phyloP scores from a whole-genome alignment of 2,329 filamentous ascomycete species.

The Neofusicoccum kwambonambiense region DNA sequence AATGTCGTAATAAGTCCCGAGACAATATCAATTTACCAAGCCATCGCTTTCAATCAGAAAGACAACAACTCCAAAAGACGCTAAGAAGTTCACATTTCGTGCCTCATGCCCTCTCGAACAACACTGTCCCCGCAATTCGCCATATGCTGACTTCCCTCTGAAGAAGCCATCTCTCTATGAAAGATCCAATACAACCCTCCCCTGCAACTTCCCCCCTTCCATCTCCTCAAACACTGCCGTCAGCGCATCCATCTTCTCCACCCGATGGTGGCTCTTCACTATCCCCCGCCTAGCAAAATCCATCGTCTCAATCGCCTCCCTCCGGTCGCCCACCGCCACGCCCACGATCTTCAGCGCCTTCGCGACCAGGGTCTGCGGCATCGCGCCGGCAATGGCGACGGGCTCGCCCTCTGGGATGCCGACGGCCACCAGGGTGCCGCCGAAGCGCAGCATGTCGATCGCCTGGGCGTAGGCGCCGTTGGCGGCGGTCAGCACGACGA shows the following conservation, averaged over 20 bases:
- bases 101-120: not conserved
- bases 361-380: constrained; percentile 41
- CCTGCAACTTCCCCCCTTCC: constrained; percentile 44
- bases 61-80: not conserved
- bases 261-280: constrained; percentile 49
- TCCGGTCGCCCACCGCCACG: constrained; percentile 46
- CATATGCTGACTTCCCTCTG: not conserved
- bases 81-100: not conserved
- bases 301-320: constrained; percentile 50
- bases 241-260: constrained; percentile 49
- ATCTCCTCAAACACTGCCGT: constrained; percentile 49
- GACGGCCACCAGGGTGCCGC: constrained; percentile 47
- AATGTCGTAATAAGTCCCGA: too few species aligned
- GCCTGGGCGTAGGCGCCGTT: constrained; percentile 47
- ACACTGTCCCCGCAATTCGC: not conserved
- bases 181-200: constrained; percentile 50
- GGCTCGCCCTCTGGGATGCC: constrained; percentile 49
- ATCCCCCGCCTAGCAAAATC: constrained; percentile 45
- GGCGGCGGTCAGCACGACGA: constrained; percentile 54
- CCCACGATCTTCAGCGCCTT: constrained; percentile 47
- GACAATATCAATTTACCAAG: too few species aligned
- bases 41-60: not conserved
- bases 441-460: constrained; percentile 44
- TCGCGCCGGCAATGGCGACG: constrained; percentile 44
- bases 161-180: constrained; percentile 12